A percentile compares a stretch with the other conserved stretches of the same genome.
Evolutionary conservation across 495 filamentous ascomycete species (phyloP).

Genomic region (Cercophora sp.): DNA sequence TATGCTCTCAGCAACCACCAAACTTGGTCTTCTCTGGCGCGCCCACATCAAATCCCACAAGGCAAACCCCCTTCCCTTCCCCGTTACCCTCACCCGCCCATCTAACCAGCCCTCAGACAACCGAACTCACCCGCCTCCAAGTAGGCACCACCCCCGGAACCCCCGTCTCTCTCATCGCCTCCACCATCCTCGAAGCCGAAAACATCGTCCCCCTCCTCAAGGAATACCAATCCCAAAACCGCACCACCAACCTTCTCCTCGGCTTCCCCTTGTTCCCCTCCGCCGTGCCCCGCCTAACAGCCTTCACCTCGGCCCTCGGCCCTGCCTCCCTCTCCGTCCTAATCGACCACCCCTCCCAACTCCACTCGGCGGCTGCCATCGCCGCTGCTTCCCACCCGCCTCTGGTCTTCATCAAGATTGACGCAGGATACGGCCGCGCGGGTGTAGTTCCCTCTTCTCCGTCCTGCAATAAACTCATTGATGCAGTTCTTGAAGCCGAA

Average conservation of each 20-base stretch:
- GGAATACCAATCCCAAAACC: conserved; percentile 49
- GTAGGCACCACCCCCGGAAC: conserved; percentile 50
- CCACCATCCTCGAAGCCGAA: conserved; percentile 74
- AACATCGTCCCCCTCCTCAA: conserved; percentile 58
- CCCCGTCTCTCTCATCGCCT: conserved; percentile 67
- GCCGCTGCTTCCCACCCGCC: conserved; percentile 37
- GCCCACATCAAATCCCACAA: conserved; percentile 89
- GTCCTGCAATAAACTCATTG: conserved; percentile 49
- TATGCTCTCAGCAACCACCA: conserved; percentile 63
- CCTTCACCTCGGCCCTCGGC: conserved; percentile 47
- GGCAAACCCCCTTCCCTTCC: conserved; percentile 35
- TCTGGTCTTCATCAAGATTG: conserved; percentile 69
- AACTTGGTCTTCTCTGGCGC: conserved; percentile 63
- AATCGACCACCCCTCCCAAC: conserved; percentile 66
- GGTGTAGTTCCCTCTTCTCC: conserved; percentile 56
- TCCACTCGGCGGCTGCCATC: conserved; percentile 43
- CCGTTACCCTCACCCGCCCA: not conserved
- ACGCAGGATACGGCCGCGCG: conserved; percentile 73
- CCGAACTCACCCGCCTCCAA: conserved; percentile 69
- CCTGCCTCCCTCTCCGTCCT: conserved; percentile 58
- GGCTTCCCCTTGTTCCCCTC: conserved; percentile 69
- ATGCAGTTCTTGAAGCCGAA: conserved; percentile 43
- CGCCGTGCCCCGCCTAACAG: conserved; percentile 52
- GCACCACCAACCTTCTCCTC: conserved; percentile 66
- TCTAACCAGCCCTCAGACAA: conserved; percentile 39